Evolutionary conservation across 83 land plant genomes (phyloP).

Genomic region (Diphasiastrum complanatum): DNA sequence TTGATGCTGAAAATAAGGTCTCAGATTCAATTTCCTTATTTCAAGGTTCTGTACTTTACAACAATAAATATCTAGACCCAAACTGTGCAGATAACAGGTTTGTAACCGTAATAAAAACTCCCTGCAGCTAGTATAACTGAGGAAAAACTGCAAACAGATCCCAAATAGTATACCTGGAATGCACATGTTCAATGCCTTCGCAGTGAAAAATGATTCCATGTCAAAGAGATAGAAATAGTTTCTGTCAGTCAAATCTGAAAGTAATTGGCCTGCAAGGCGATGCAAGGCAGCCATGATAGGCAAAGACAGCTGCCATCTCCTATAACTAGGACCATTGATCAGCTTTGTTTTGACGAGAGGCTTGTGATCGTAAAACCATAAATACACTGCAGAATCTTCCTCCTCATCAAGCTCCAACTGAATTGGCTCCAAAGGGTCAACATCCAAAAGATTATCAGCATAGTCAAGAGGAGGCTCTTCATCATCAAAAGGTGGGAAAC

Average conservation of each 20-base stretch:
- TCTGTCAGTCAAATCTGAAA: slow-evolving; percentile 86
- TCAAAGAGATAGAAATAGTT: slow-evolving; percentile 97
- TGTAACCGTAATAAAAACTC: no score
- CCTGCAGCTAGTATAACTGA: background rate
- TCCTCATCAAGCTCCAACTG: slow-evolving; percentile 93
- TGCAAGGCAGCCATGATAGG: slow-evolving; percentile 98
- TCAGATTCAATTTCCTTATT: no score
- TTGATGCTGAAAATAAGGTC: no score
- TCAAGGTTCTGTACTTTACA: no score
- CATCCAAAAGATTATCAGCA: slow-evolving; percentile 95
- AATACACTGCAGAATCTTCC: slow-evolving; percentile 95
- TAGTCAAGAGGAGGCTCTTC: slow-evolving; percentile 98
- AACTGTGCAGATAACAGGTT: no score
- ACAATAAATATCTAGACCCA: no score
- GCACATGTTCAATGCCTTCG: slow-evolving; percentile 97
- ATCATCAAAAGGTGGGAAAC: slow-evolving; percentile 99
- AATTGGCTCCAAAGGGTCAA: slow-evolving; percentile 95
- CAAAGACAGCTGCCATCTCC: slow-evolving; percentile 93
- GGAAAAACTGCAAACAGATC: background rate
- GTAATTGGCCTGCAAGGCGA: slow-evolving; percentile 91
- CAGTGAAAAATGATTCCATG: slow-evolving; percentile 98
- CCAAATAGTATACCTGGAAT: slow-evolving; percentile 71
- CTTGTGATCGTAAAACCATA: slow-evolving; percentile 98
- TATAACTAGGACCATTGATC: slow-evolving; percentile 93
- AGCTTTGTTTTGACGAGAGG: slow-evolving; percentile 97